Percentiles rank a stretch among this genome's conserved stretches.
These are phyloP conservation scores for Cynara cardunculus DNA, from an alignment of 129 eudicot species.

Conservation along the genomic window DNA sequence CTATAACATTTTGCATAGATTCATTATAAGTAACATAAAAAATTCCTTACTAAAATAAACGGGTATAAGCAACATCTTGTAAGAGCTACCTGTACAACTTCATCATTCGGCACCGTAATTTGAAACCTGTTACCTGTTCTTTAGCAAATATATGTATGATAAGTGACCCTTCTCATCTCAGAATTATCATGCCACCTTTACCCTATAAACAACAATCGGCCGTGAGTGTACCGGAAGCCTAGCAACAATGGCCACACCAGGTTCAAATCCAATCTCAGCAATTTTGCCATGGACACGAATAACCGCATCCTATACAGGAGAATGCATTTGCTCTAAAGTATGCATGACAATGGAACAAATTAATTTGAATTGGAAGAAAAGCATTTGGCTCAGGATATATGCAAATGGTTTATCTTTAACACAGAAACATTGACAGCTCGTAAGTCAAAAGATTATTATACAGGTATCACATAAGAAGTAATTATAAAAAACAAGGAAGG, in stretches of 20 bases:
- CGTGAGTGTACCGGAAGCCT: conserved; percentile 57
- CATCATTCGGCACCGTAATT: conserved; percentile 43
- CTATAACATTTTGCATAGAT: too few relatives aligned
- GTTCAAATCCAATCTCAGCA: conserved; percentile 53
- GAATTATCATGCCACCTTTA: conserved; percentile 49
- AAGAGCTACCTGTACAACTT: conserved; percentile 51
- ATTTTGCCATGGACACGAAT: conserved; percentile 54
- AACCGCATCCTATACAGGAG: conserved; percentile 58
- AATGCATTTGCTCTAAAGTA: conserved; percentile 46
- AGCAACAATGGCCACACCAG: conserved; percentile 52
- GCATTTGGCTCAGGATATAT: not conserved
- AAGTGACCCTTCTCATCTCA: conserved; percentile 54
- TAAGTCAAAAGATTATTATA: too few relatives aligned
- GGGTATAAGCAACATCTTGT: too few relatives aligned
- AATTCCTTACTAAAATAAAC: too few relatives aligned
- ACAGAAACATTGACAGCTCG: too few relatives aligned
- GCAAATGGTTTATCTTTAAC: too few relatives aligned
- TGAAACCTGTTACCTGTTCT: conserved; percentile 27
- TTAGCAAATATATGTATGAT: conserved; percentile 46
- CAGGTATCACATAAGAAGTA: too few relatives aligned
- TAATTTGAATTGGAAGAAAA: not conserved
- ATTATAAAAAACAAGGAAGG: too few relatives aligned
- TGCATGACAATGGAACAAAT: conserved; percentile 17
- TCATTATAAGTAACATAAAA: too few relatives aligned
- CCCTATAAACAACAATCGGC: conserved; percentile 51